A percentile compares a stretch with the other conserved stretches of the same genome.
phyloP scores from a whole-genome alignment of 2,329 filamentous ascomycete species.

The Aspergillus fructus region DNA sequence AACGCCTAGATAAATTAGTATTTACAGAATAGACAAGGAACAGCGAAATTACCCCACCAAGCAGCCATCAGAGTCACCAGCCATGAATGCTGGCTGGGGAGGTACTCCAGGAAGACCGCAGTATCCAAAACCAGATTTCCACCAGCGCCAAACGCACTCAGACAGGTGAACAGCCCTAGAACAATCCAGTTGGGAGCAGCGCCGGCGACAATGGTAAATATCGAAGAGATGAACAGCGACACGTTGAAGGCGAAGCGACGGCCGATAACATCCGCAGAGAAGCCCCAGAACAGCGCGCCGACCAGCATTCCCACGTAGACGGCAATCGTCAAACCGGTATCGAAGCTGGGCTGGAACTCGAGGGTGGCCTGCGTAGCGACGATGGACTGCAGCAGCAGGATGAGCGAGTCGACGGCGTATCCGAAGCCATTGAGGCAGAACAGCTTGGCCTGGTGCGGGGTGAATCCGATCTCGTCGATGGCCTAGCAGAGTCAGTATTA shows the following conservation, averaged over 20 bases:
- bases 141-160: conserved; percentile 51
- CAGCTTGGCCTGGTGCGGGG: conserved; percentile 58
- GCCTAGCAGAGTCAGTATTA: conserved; percentile 14
- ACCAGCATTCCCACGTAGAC: conserved; percentile 64
- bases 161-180: conserved; percentile 23
- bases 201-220: conserved; percentile 72
- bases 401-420: conserved; percentile 40
- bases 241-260: conserved; percentile 76
- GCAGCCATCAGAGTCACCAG: conserved; percentile 75
- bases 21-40: not conserved
- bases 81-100: conserved; percentile 67
- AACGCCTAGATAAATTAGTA: conserved; percentile 45
- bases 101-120: conserved; percentile 79
- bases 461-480: conserved; percentile 62
- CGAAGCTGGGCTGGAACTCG: conserved; percentile 7
- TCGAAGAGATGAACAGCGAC: conserved; percentile 70
- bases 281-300: conserved; percentile 77
- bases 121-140: conserved; percentile 78
- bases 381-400: conserved; percentile 9
- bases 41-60: conserved; percentile 61
- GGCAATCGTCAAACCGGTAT: conserved; percentile 72
- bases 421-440: conserved; percentile 65
- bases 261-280: conserved; percentile 73
- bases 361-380: conserved; percentile 5
- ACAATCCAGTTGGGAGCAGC: conserved; percentile 65